A percentile compares a stretch with the other conserved stretches of the same genome.
Evolutionary conservation across 2,329 filamentous ascomycete genomes (phyloP).

Genomic region (Talaromyces sp.): DNA sequence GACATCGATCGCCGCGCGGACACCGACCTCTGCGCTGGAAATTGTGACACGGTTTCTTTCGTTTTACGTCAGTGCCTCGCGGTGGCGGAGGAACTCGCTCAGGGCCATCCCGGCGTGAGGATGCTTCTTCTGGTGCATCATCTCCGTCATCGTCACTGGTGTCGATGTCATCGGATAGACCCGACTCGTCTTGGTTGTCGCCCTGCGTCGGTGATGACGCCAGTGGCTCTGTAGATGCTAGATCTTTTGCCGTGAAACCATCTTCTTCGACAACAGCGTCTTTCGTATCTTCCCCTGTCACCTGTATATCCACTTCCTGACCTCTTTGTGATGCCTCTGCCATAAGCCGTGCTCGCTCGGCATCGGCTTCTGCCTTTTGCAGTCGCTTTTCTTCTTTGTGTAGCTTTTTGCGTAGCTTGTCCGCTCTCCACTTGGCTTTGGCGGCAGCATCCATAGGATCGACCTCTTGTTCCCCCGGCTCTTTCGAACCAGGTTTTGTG

Average conservation of each 20-base stretch:
- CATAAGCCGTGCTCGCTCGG: conserved; percentile 31
- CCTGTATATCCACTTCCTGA: not conserved
- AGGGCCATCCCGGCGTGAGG: conserved; percentile 35
- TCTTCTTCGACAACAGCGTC: not conserved
- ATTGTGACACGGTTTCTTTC: conserved; percentile 30
- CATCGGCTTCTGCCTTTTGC: conserved; percentile 41
- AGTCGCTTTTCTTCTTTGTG: conserved; percentile 59
- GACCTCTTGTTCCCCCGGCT: conserved; percentile 17
- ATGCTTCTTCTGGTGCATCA: conserved; percentile 37
- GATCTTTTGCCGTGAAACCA: not conserved
- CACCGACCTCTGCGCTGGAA: conserved; percentile 40
- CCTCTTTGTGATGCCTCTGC: conserved; percentile 24
- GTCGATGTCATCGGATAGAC: conserved; percentile 20
- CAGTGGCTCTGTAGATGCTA: not conserved
- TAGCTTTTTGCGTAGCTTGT: conserved; percentile 44
- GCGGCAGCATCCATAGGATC: conserved; percentile 28
- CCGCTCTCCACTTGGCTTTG: conserved; percentile 36
- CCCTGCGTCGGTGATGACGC: not conserved
- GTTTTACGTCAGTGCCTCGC: conserved; percentile 26
- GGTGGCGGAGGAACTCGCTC: conserved; percentile 35
- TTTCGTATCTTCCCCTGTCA: not conserved
- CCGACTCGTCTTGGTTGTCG: conserved; percentile 33
- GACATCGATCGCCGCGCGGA: conserved; percentile 37
- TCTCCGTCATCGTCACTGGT: conserved; percentile 23
- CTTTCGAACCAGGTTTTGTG: conserved; percentile 19